Evolutionary conservation across 2,329 filamentous ascomycete genomes (phyloP), one percentile per base, ranked within the genome.

Genomic region (Chalaropsis ovoidea): DNA sequence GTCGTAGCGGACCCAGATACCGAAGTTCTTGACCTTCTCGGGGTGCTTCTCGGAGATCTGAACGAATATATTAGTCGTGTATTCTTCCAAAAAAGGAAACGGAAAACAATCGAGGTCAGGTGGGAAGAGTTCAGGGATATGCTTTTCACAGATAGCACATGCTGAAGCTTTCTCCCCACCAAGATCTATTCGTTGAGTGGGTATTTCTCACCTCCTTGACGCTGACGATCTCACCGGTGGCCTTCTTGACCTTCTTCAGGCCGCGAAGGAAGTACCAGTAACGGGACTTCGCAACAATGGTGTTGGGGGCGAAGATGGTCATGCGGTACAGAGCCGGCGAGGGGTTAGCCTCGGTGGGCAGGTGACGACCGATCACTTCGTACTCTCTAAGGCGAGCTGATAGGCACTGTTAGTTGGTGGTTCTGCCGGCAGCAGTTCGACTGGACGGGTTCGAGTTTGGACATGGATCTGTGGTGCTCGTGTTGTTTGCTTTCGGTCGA

Each of bases 231-330:
- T 99, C 94, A 80, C 94, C 94, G 77, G 95, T 97, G 77, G 93
- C 88, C 90, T 99, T 99, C 92, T 99, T 99, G 84, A 99, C 91
- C 88, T 99, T 99, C 79, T 90, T 88, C 76, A 99, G 86, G 85
- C 95, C 95, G 81, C 91, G 90, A 80, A 99, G 83, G 86, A 99
- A 99, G 86, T 99, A 99, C 95, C 95, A 99, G 89, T 96, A 99
- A 77, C 94, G 90, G 78, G 92, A 96, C 88, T 99, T 99, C 78
- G 95, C 94, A 76, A 99, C 92, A 73, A 96, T 94, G 75, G 87
- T 84, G 83, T 99, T 99, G 74, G 91, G 90, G 73, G 94, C 94
- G 80, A 99, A 99, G 81, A 99, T 96, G 80, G 92, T 92, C 94
- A 99, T 99, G 81, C 94, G 92, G 88, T 97, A 99, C 80, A 99